A percentile compares a stretch with the other conserved stretches of the same genome.
Evolutionary conservation across 371 early-diverging fungal genomes (phyloP).

Genomic region (Lichtheimia ornata): DNA sequence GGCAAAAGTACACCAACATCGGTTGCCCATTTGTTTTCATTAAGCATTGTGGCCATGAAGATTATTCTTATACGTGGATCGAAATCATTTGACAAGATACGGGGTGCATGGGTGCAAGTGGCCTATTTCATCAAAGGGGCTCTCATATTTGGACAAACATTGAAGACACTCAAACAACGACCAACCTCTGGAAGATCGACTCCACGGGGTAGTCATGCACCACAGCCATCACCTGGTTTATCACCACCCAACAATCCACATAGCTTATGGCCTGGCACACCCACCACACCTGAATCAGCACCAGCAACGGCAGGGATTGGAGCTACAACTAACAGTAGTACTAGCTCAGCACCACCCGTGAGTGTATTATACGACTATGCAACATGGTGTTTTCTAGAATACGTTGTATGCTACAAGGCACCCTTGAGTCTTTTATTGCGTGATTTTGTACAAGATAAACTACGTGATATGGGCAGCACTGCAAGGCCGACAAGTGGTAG

Average conservation of each 20-base stretch:
- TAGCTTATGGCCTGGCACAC: constrained; percentile 13
- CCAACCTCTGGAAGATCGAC: constrained; percentile 16
- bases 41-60: constrained; percentile 58
- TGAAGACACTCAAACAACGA: constrained; percentile 15
- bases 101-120: constrained; percentile 46
- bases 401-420: constrained; percentile 46
- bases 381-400: constrained; percentile 61
- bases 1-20: constrained; percentile 33
- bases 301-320: constrained; percentile 15
- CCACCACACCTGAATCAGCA: constrained; percentile 8
- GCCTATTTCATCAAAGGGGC: constrained; percentile 40
- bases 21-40: constrained; percentile 32
- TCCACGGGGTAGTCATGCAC: constrained; percentile 11
- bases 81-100: constrained; percentile 40
- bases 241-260: constrained; percentile 3
- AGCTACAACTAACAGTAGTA: constrained; percentile 12
- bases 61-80: constrained; percentile 57
- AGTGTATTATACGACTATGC: constrained; percentile 50
- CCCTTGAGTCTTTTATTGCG: constrained; percentile 54
- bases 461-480: constrained; percentile 22
- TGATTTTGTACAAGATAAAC: constrained; percentile 51
- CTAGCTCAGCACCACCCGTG: constrained; percentile 12
- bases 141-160: constrained; percentile 39
- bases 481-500: background rate
- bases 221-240: constrained; percentile 17